Evolutionary conservation across 1,284 basidiomycete genomes (phyloP).

Genomic region (Pseudozyma pruni): DNA sequence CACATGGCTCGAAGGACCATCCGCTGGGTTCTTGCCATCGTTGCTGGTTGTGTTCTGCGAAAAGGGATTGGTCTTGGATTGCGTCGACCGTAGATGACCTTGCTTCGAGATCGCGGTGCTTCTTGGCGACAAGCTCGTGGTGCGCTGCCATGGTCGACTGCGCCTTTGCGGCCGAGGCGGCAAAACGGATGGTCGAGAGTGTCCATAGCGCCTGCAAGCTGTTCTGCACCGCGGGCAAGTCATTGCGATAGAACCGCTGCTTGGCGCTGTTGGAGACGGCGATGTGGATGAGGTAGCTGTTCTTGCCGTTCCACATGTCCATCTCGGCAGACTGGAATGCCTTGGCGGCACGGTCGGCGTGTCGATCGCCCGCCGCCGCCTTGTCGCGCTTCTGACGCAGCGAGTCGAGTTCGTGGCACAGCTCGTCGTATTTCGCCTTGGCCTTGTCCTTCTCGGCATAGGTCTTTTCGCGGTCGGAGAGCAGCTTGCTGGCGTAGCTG

Average conservation of each 20-base stretch:
- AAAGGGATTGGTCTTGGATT: constrained; percentile 34
- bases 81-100: constrained; percentile 25
- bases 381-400: constrained; percentile 52
- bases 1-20: constrained; percentile 53
- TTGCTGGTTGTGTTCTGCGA: constrained; percentile 48
- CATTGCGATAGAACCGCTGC: constrained; percentile 45
- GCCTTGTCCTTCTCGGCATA: constrained; percentile 50
- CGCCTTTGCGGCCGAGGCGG: constrained; percentile 13
- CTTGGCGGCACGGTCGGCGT: constrained; percentile 50
- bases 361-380: constrained; percentile 43
- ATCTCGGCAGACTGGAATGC: constrained; percentile 41
- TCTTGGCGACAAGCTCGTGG: constrained; percentile 22
- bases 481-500: constrained; percentile 32
- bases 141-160: constrained; percentile 24
- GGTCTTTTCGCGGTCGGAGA: constrained; percentile 51
- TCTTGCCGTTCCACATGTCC: constrained; percentile 58
- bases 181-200: constrained; percentile 35
- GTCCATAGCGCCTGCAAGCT: constrained; percentile 51
- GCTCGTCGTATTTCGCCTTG: constrained; percentile 56
- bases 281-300: constrained; percentile 53
- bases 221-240: constrained; percentile 41
- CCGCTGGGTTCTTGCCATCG: constrained; percentile 49
- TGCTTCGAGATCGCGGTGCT: constrained; percentile 21
- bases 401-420: constrained; percentile 51
- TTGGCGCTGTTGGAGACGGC: constrained; percentile 46